These are phyloP conservation scores for Capronia coronata DNA, from an alignment of 2,329 filamentous ascomycete genomes.

Conservation along the genomic window DNA sequence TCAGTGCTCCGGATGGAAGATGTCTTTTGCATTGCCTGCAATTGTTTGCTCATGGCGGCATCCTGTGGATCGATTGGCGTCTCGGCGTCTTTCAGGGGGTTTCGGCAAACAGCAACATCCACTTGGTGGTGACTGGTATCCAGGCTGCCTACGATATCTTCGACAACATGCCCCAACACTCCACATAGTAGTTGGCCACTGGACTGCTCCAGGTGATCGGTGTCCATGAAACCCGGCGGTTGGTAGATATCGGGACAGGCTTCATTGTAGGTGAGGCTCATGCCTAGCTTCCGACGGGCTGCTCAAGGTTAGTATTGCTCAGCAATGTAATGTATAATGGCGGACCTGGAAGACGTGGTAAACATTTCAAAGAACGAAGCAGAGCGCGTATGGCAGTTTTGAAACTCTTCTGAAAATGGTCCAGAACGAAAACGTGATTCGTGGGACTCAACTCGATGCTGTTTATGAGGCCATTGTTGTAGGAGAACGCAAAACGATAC, in stretches of 20 bases:
- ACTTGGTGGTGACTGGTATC: slow-evolving; percentile 17
- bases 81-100: background rate
- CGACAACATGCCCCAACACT: slow-evolving; percentile 7
- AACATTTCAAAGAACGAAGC: slow-evolving; percentile 34
- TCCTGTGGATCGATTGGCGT: slow-evolving; percentile 14
- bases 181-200: slow-evolving; percentile 11
- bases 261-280: slow-evolving; percentile 43
- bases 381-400: slow-evolving; percentile 41
- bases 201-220: slow-evolving; percentile 6
- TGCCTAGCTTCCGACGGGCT: slow-evolving; percentile 35
- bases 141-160: slow-evolving; percentile 11
- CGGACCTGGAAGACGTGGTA: slow-evolving; percentile 42
- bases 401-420: slow-evolving; percentile 37
- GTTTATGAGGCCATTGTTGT: slow-evolving; percentile 33
- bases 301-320: slow-evolving; percentile 1
- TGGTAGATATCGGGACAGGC: slow-evolving; percentile 37
- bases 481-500: slow-evolving; percentile 47
- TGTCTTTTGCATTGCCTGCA: slow-evolving; percentile 24
- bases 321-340: background rate
- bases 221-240: slow-evolving; percentile 29
- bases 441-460: slow-evolving; percentile 31
- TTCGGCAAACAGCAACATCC: slow-evolving; percentile 8
- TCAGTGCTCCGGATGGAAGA: slow-evolving; percentile 19
- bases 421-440: slow-evolving; percentile 31
- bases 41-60: slow-evolving; percentile 19